Conservation (phyloP, 177 flowering plant genomes). For the Vitis hybrid region DNA sequence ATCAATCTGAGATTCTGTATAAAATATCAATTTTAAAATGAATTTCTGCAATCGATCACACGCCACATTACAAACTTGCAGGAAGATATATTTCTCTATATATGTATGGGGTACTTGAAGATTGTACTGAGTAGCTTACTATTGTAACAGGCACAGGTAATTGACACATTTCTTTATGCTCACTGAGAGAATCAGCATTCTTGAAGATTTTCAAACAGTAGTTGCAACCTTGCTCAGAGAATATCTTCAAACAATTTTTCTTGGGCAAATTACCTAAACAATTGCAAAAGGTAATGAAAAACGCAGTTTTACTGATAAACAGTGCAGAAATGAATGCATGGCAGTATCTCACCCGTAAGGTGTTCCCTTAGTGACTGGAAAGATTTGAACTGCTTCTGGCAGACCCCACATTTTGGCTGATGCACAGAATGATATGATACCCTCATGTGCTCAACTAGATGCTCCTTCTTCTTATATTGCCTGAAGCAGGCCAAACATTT, state of each 20-base stretch:
- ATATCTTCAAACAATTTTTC: constrained; percentile 41
- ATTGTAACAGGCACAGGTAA: constrained; percentile 39
- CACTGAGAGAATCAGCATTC: constrained; percentile 29
- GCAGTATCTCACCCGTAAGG: constrained; percentile 40
- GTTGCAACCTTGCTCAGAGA: constrained; percentile 50
- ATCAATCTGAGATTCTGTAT: not conserved
- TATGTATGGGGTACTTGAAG: not conserved
- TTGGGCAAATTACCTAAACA: constrained; percentile 54
- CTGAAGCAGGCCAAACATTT: constrained; percentile 75
- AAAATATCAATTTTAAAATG: not conserved
- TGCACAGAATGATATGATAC: constrained; percentile 69
- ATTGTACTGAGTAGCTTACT: constrained; percentile 37
- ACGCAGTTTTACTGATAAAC: not conserved
- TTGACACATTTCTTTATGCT: constrained; percentile 49
- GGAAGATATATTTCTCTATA: not conserved
- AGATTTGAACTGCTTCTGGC: constrained; percentile 68
- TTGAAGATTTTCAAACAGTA: constrained; percentile 65
- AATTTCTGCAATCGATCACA: not conserved
- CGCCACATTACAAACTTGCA: not conserved
- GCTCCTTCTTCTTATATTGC: constrained; percentile 75
- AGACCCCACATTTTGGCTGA: constrained; percentile 70
- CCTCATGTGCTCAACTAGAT: constrained; percentile 73
- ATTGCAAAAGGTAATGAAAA: not conserved
- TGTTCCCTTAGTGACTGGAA: constrained; percentile 80
- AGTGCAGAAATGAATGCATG: constrained; percentile 1